A percentile compares a stretch with the other conserved stretches of the same genome.
Evolutionary conservation across 805 yeast species (phyloP).

Genomic region (Candida easanensis): DNA sequence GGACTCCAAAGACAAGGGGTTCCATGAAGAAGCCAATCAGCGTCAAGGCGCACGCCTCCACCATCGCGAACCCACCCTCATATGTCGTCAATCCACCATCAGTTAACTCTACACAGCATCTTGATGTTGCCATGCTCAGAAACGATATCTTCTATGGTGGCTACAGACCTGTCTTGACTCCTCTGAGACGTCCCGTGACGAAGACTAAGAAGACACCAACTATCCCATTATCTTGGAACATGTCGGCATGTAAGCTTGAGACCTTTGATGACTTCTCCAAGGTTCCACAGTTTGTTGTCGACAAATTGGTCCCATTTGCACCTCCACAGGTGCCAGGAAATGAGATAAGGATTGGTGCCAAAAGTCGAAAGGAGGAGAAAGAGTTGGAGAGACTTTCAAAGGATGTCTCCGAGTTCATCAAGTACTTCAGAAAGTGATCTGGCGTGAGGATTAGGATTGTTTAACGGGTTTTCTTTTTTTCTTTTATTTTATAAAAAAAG

Average conservation of each 20-base stretch:
- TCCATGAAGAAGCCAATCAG: conserved; percentile 14
- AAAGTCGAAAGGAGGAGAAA: conserved; percentile 23
- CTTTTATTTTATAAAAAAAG: background rate
- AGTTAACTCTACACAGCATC: conserved; percentile 26
- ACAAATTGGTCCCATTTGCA: conserved; percentile 24
- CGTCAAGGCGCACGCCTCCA: conserved; percentile 8
- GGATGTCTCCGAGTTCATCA: conserved; percentile 24
- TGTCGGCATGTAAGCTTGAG: conserved; percentile 24
- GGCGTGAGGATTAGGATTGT: background rate
- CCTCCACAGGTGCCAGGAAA: conserved; percentile 24
- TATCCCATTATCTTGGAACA: conserved; percentile 26
- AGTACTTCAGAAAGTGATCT: conserved; percentile 19
- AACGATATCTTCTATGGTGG: conserved; percentile 25
- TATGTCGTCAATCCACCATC: conserved; percentile 16
- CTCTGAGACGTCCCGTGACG: conserved; percentile 22
- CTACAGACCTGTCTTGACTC: conserved; percentile 26
- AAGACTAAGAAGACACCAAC: conserved; percentile 20
- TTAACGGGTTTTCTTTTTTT: background rate
- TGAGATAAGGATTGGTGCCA: conserved; percentile 25
- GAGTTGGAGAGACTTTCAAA: conserved; percentile 22
- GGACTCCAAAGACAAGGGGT: background rate
- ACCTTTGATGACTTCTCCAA: conserved; percentile 25
- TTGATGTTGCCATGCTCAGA: conserved; percentile 19
- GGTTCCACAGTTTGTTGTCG: conserved; percentile 28
- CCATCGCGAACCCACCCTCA: conserved; percentile 2